phyloP scores from a whole-genome alignment of 2,329 filamentous ascomycete species.

The Colletotrichum abscissum region DNA sequence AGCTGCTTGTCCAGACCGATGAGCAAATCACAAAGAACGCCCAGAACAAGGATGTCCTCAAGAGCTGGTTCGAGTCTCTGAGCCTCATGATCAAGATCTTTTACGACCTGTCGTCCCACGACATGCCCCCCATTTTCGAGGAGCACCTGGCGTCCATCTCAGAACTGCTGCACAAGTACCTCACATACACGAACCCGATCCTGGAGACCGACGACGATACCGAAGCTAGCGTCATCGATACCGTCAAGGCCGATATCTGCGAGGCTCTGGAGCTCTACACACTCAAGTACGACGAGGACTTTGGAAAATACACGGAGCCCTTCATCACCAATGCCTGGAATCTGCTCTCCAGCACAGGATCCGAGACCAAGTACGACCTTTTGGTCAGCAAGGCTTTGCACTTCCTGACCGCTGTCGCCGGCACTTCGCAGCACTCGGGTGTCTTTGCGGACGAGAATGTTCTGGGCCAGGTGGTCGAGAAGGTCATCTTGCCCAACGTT shows the following conservation, averaged over 20 bases:
- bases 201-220: slow-evolving; percentile 89
- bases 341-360: slow-evolving; percentile 85
- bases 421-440: slow-evolving; percentile 79
- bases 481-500: slow-evolving; percentile 94
- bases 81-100: slow-evolving; percentile 92
- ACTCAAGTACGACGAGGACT: slow-evolving; percentile 95
- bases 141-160: slow-evolving; percentile 84
- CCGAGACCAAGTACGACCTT: slow-evolving; percentile 92
- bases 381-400: slow-evolving; percentile 94
- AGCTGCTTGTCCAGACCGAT: slow-evolving; percentile 80
- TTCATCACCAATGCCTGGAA: slow-evolving; percentile 95
- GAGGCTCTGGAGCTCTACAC: slow-evolving; percentile 90
- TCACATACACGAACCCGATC: slow-evolving; percentile 87
- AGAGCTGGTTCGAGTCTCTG: slow-evolving; percentile 84
- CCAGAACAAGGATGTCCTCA: slow-evolving; percentile 78
- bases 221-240: slow-evolving; percentile 86
- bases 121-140: slow-evolving; percentile 94
- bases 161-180: slow-evolving; percentile 88
- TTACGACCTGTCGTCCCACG: slow-evolving; percentile 97
- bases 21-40: slow-evolving; percentile 79
- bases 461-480: slow-evolving; percentile 89
- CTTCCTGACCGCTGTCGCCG: slow-evolving; percentile 91
- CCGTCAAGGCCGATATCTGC: slow-evolving; percentile 92
- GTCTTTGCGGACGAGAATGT: slow-evolving; percentile 87
- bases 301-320: slow-evolving; percentile 80